Evolutionary conservation across 805 yeast species (phyloP), one percentile per base, ranked within the genome.

Genomic region (Wickerhamomyces alni): DNA sequence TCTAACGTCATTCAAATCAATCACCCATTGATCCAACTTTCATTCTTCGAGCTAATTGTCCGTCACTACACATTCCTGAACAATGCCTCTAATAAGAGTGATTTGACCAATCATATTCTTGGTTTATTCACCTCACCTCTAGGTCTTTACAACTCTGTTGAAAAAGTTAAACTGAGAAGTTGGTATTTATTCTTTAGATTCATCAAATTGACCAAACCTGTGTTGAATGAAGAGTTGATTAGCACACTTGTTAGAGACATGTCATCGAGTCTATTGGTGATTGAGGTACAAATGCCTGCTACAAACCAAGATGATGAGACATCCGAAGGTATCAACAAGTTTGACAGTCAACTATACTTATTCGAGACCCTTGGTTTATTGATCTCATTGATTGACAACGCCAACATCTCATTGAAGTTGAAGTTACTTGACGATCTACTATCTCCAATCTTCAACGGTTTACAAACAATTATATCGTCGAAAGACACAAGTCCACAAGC

Each of bases 181-280:
- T 93, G 98, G 96, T 91, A 87, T 58, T 67, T 89, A 46, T 87
- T 91, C 51, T 81, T 81, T 54, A 75, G 95, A 58, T 85, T 89
- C 53, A 72, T 88, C 44, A 87, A 83, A 56, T 66, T 82, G 35
- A 81, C 91, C 2, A 82, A 80, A 54, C 87, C 88, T 28, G 65
- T 74, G 36, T 62, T 80, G 30, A 72, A 80, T 24, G 72, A 67
- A 34, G 60, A 49, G 40, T 62, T 67, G 41, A 67, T 75, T 52
- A 80, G 74, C 30, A 77, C 74, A 45, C 69, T 84, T 26, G 70
- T 89, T 24, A 59, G 71, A 36, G 72, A 74, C 45, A 67, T 89
- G 35, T 69, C 82, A 24, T 77, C 82, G 2, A 67, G 67, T 27
- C 65, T 87, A 40, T 68, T 89, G 19, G 65, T 62, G 0, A 77